Base-by-base conservation (phyloP, 1,284 basidiomycete species). In the Pyrrhoderma noxium region DNA sequence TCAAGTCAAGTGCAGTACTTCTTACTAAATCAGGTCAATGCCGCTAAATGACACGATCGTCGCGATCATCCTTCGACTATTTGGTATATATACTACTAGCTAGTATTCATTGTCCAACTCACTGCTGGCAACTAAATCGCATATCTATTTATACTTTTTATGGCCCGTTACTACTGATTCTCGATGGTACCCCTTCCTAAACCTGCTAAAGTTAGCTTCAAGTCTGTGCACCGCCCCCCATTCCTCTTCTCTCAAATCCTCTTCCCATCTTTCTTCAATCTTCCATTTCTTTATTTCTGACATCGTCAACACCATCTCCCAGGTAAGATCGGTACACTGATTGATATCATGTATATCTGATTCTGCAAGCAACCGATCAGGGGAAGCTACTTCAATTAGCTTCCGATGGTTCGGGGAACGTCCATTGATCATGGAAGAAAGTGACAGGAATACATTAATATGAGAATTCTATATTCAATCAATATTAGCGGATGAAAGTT, bases 361-460 rank as follows among this genome's bases (percentile, higher is more conserved):
- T 64, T 93, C 89, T 23, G 76, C 79, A 45, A 93, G 75, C 35
- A 93, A 71, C 8, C 86, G 79, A 52, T 75, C 61, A 1, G 80
- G 67, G 44, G 78, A 67, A 58, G 79, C 83, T 2, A 70, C 69
- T 44, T 72, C 66, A 50, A 90, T 81, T 34, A 92, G 70, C 3
- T 72, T 68, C 45, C 67, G 68, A 58, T 83, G 75, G 45, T 75
- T 76, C 1, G 71, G 67, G 9, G 84, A 84, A 42, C 82, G 80
- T 25, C 74, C 69, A 57, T 91, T 91, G 60, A 92, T 87, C 46
- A 73, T 77, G 0, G 79, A 86, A 0, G 89, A 91, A 11, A 91
- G 68, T 0, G 89, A 92, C 52, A 92, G 71, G 65, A 79, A 92
- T 44, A 78, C 70, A 62, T 92, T 92, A 7, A 66, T 58, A 58